Percentiles rank a stretch among this genome's conserved stretches.
Conservation (phyloP, 2,329 filamentous ascomycete genomes). For the Volutella citrinella region DNA sequence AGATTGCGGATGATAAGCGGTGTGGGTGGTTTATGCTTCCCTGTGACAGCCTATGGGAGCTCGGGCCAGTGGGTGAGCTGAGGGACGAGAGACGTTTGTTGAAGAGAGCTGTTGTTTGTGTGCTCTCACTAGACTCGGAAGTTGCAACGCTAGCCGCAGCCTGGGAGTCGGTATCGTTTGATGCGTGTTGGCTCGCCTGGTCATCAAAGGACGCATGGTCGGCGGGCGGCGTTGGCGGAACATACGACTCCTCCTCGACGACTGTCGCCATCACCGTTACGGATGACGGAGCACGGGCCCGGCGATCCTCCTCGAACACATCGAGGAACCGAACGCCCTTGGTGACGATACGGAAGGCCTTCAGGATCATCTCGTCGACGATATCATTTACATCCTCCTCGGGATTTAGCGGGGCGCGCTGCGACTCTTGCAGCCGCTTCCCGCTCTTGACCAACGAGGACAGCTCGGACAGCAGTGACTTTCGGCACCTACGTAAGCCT, state of each 20-base stretch:
- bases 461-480: conserved; percentile 83
- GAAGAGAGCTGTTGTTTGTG: conserved; percentile 34
- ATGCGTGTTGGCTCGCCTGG: conserved; percentile 26
- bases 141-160: conserved; percentile 31
- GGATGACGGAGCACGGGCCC: conserved; percentile 47
- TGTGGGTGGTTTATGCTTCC: conserved; percentile 35
- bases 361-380: conserved; percentile 89
- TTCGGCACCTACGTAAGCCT: conserved; percentile 74
- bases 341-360: conserved; percentile 91
- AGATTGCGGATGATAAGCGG: conserved; percentile 52
- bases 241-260: conserved; percentile 56
- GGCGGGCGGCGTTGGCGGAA: conserved; percentile 62
- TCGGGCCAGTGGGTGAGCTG: conserved; percentile 30
- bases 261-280: conserved; percentile 61
- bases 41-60: conserved; percentile 36
- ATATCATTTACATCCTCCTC: conserved; percentile 66
- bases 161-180: conserved; percentile 40
- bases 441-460: conserved; percentile 86
- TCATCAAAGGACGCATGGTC: conserved; percentile 52
- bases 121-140: conserved; percentile 34
- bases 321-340: conserved; percentile 89
- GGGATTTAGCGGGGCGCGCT: conserved; percentile 46
- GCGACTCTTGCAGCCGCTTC: conserved; percentile 77
- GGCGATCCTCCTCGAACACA: conserved; percentile 67
- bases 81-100: conserved; percentile 48